Evolutionary conservation across 2,329 filamentous ascomycete species (phyloP), one percentile per base, ranked within the genome.

Genomic region (Aspergillus carbonarius): DNA sequence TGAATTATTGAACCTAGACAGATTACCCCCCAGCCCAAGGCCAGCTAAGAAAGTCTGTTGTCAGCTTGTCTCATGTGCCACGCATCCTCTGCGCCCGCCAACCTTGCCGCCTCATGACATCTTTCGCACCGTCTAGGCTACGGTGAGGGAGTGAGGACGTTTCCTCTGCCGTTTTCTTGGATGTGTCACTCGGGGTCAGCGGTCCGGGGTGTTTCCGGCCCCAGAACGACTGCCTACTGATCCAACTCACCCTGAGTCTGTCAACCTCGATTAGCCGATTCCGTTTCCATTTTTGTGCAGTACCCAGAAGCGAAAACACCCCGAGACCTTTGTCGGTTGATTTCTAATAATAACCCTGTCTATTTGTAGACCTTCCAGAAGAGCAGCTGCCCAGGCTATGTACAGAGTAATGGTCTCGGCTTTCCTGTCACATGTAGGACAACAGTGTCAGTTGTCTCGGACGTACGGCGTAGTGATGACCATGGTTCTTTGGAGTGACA

Each of bases 91-190:
- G 30, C 30, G 30, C 30, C n/a, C 15, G n/a, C 25, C 44, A 15
- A 39, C 27, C 18, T 52, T 25, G 32, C 32, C 18, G 25, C 23
- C 37, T 54, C 37, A 54, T 54, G 51, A 54, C 51, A 54, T 42
- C 25, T 42, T 42, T 27, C 30, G 30, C 9, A 32, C 30, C 30
- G 30, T 32, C 30, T 1, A 9, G 30, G 30, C 25, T 8, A 27
- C 25, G 25, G 25, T 27, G 25, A 27, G 7, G 25, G 7, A 8
- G 25, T 27, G 25, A 27, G 7, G 25, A 27, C 25, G 25, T 27
- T 8, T 27, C 25, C 25, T 27, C 7, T 27, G 25, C 30, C 7
- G 6, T 32, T 32, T 32, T 32, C 30, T 32, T 32, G 30, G 30
- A 32, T 32, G 30, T 32, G 30, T 32, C 30, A 32, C 30, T 32